These are phyloP conservation scores for Trichoderma brevicompactum DNA, from an alignment of 2,329 filamentous ascomycete genomes.

Conservation along the genomic window DNA sequence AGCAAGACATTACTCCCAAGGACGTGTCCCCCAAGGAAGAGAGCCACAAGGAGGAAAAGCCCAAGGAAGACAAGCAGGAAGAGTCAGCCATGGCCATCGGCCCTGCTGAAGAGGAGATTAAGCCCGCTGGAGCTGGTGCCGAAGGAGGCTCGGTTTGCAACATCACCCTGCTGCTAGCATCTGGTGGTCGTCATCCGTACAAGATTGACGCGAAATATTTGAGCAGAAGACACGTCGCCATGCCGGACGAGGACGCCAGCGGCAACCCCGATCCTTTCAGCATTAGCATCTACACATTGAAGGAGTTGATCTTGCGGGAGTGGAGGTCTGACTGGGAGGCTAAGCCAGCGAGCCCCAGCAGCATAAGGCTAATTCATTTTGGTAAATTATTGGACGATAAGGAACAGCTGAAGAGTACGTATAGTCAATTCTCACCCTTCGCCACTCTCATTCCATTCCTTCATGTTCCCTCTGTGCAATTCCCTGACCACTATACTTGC, in stretches of 20 bases:
- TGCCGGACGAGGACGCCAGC: slow-evolving; percentile 65
- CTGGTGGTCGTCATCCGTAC: slow-evolving; percentile 83
- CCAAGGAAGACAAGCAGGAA: slow-evolving; percentile 34
- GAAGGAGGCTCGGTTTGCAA: slow-evolving; percentile 57
- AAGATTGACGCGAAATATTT: slow-evolving; percentile 88
- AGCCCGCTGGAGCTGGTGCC: slow-evolving; percentile 40
- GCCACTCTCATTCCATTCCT: not conserved
- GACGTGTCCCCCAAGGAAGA: slow-evolving; percentile 34
- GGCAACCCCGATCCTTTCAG: slow-evolving; percentile 77
- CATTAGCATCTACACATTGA: slow-evolving; percentile 91
- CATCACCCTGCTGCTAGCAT: slow-evolving; percentile 83
- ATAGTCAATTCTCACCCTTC: slow-evolving; percentile 2
- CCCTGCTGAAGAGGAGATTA: slow-evolving; percentile 49
- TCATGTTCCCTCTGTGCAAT: too few relatives aligned
- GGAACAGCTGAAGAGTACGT: slow-evolving; percentile 77
- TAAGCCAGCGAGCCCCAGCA: slow-evolving; percentile 82
- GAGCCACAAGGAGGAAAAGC: slow-evolving; percentile 12
- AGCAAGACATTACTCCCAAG: slow-evolving; percentile 30
- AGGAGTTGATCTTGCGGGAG: slow-evolving; percentile 90
- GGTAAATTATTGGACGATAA: slow-evolving; percentile 92
- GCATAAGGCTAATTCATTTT: slow-evolving; percentile 89
- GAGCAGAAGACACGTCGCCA: slow-evolving; percentile 74
- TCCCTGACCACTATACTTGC: not conserved
- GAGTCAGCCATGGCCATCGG: slow-evolving; percentile 50
- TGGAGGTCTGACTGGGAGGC: slow-evolving; percentile 93